Evolutionary conservation across 1,284 basidiomycete species (phyloP).

Genomic region (Cutaneotrichosporon sp.): DNA sequence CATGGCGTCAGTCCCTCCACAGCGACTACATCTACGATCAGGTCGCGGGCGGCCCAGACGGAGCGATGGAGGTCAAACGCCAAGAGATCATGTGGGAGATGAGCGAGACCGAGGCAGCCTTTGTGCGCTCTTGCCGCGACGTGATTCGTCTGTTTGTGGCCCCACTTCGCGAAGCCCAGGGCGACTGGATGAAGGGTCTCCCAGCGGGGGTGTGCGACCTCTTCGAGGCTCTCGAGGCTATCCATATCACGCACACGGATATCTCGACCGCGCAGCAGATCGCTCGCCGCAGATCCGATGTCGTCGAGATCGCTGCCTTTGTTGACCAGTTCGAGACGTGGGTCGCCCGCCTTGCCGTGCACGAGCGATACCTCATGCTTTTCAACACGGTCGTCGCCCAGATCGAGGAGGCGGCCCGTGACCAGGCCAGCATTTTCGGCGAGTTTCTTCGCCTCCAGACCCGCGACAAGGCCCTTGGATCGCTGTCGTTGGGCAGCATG

Average conservation of each 20-base stretch:
- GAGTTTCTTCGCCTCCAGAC: conserved; percentile 79
- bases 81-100: conserved; percentile 70
- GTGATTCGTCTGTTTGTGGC: conserved; percentile 69
- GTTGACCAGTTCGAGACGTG: conserved; percentile 63
- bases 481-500: conserved; percentile 64
- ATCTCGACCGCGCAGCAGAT: conserved; percentile 60
- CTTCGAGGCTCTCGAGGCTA: conserved; percentile 81
- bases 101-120: conserved; percentile 65
- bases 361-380: conserved; percentile 78
- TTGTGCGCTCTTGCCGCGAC: conserved; percentile 64
- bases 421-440: conserved; percentile 67
- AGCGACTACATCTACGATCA: conserved; percentile 29
- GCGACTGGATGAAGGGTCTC: conserved; percentile 74
- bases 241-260: conserved; percentile 69
- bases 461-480: conserved; percentile 64
- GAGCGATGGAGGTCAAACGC: conserved; percentile 60
- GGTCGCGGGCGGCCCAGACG: conserved; percentile 38
- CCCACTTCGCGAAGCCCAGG: conserved; percentile 61
- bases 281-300: conserved; percentile 37
- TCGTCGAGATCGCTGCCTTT: conserved; percentile 56
- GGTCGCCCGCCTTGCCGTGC: conserved; percentile 68
- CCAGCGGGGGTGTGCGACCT: conserved; percentile 66
- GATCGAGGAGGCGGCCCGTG: conserved; percentile 61
- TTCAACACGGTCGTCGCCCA: conserved; percentile 63
- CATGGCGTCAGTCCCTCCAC: conserved; percentile 39